Evolutionary conservation across 2,329 filamentous ascomycete species (phyloP).

Genomic region (Colletotrichum truncatum): DNA sequence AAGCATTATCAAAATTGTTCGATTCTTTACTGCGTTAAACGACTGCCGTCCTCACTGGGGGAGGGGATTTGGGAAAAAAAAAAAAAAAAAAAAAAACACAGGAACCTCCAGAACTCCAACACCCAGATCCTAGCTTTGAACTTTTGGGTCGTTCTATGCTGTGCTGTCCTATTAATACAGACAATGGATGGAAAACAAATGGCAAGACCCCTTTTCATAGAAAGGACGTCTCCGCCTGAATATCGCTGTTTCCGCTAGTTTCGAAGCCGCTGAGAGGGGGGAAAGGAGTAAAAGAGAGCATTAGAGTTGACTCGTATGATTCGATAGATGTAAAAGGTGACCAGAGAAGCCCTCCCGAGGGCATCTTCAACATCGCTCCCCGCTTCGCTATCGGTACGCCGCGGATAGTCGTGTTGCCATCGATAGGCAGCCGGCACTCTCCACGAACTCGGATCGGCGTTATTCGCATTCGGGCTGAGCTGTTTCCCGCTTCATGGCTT

Average conservation of each 20-base stretch:
- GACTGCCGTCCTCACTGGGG: background rate
- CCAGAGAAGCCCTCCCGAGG: background rate
- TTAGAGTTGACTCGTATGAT: conserved; percentile 9
- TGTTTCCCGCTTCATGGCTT: background rate
- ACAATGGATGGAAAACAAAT: conserved; percentile 17
- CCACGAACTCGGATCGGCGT: background rate
- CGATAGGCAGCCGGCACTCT: background rate
- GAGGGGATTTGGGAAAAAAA: background rate
- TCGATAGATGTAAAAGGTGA: background rate
- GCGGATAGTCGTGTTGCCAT: background rate
- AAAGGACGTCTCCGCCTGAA: conserved; percentile 7
- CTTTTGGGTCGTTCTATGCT: conserved; percentile 34
- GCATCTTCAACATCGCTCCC: background rate
- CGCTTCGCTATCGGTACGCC: background rate
- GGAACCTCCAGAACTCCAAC: background rate
- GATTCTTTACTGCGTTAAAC: conserved; percentile 17
- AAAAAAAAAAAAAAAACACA: background rate
- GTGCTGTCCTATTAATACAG: conserved; percentile 42
- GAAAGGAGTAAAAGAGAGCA: background rate
- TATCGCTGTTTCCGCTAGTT: conserved; percentile 10
- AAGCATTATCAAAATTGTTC: background rate
- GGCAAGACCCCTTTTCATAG: background rate
- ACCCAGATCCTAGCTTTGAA: conserved; percentile 16
- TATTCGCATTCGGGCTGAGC: background rate
- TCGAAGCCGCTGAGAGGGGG: conserved; percentile 4